Conservation (phyloP, 2,329 filamentous ascomycete species). For the Coleophoma eucalyptorum region DNA sequence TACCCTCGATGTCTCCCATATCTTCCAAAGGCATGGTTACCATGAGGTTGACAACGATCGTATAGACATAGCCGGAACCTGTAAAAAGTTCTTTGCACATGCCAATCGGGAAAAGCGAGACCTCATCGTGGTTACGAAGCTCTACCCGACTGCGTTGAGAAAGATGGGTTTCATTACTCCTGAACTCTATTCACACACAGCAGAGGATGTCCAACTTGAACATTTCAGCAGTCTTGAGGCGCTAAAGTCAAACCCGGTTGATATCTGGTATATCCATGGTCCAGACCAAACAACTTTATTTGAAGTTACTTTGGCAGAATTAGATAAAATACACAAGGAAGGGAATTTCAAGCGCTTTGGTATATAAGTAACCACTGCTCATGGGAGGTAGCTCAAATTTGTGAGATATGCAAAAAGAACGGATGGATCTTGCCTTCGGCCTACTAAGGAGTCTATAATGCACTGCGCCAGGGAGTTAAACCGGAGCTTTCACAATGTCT, state of each 20-base stretch:
- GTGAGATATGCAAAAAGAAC: background rate
- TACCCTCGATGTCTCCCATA: constrained; percentile 61
- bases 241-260: background rate
- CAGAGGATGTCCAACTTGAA: background rate
- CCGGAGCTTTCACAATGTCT: background rate
- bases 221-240: background rate
- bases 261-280: background rate
- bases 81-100: background rate
- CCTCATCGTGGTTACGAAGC: background rate
- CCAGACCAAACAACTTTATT: background rate
- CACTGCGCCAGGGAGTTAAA: background rate
- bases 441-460: background rate
- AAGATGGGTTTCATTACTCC: background rate
- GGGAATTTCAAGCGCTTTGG: background rate
- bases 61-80: background rate
- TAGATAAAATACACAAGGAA: background rate
- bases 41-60: constrained; percentile 64
- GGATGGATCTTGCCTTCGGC: background rate
- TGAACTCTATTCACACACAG: background rate
- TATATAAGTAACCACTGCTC: background rate
- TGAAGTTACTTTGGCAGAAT: background rate
- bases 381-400: background rate
- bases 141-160: background rate
- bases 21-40: constrained; percentile 61
- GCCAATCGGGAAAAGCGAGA: background rate